Base-by-base conservation (phyloP, 805 yeast species). In the Saturnispora diversa region DNA sequence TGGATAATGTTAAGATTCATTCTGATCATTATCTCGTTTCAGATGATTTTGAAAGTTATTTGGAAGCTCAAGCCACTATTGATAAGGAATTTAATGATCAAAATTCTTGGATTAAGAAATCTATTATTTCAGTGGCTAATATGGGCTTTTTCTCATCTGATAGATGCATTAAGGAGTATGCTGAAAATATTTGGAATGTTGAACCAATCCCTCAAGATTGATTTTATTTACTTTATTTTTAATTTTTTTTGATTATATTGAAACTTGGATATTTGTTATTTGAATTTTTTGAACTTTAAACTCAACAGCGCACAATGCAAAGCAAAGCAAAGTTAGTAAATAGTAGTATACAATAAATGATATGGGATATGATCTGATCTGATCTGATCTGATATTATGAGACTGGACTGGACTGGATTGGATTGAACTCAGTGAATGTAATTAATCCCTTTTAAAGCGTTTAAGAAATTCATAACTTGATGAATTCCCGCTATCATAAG, bases 101-200 rank as follows among this genome's bases (percentile, higher is more conserved):
- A 58, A 75, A 75, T 46, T 70, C 66, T 33, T 87, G 97, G 97
- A 68, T 75, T 42, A 77, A 75, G 60, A 86, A 84, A 65, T 66
- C 81, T 32, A 82, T 87, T 45, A 61, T 70, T 46, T 75, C 83
- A 51, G 96, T 87, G 42, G 94, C 97, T 40, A 84, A 84, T 59
- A 83, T 84, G 80, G 97, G 97, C 6, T 88, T 85, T 73, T 87
- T 87, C 67, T 74, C 84, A 47, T 77, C 88, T 46, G 97, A 87
- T 61, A 72, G 97, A 62, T 85, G 94, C 59, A 83, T 87, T 55
- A 82, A 80, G 53, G 96, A 87, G 60, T 87, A 87, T 51, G 94
- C 96, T 25, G 95, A 84, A 50, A 74, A 79, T 46, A 86, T 87
- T 54, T 87, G 97, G 97, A 82, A 87, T 55, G 75, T 86, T 47